phyloP scores from a whole-genome alignment of 768 basidiomycete genomes.

The Mycena metata region DNA sequence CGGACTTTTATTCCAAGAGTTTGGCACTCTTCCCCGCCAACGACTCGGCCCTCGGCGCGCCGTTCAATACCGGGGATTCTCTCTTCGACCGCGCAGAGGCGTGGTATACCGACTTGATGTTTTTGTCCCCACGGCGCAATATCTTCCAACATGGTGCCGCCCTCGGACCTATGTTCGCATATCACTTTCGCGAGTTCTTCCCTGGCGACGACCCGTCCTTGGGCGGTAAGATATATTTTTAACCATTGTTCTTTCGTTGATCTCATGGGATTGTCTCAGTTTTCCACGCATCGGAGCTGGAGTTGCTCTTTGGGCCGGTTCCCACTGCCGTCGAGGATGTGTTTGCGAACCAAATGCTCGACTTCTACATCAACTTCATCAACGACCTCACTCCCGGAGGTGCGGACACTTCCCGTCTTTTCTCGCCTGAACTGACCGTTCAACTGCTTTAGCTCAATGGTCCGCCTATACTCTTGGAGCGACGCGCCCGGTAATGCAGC shows the following conservation, averaged over 20 bases:
- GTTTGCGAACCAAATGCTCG: constrained; percentile 63
- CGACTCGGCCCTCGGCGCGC: constrained; percentile 60
- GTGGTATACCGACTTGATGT: constrained; percentile 74
- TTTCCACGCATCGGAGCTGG: constrained; percentile 63
- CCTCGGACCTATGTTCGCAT: constrained; percentile 64
- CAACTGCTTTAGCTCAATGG: constrained; percentile 57
- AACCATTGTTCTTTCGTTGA: not conserved
- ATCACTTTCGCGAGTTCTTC: constrained; percentile 70
- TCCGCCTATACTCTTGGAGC: constrained; percentile 52
- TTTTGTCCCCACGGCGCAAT: constrained; percentile 61
- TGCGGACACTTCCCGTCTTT: not conserved
- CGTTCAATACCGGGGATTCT: constrained; percentile 71
- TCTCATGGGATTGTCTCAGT: constrained; percentile 47
- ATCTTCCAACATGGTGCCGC: constrained; percentile 64
- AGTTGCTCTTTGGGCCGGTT: constrained; percentile 63
- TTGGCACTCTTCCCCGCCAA: constrained; percentile 62
- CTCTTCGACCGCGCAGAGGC: constrained; percentile 68
- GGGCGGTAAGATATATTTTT: constrained; percentile 55
- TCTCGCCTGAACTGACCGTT: not conserved
- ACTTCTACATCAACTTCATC: constrained; percentile 70
- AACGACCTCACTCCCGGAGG: constrained; percentile 66
- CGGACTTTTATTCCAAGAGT: constrained; percentile 56
- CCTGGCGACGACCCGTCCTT: constrained; percentile 62
- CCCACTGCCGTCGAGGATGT: constrained; percentile 57
- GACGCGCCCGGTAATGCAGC: constrained; percentile 59